A percentile compares a stretch with the other conserved stretches of the same genome.
phyloP scores from a whole-genome alignment of 2,329 filamentous ascomycete genomes.

The Colletotrichum sp. region DNA sequence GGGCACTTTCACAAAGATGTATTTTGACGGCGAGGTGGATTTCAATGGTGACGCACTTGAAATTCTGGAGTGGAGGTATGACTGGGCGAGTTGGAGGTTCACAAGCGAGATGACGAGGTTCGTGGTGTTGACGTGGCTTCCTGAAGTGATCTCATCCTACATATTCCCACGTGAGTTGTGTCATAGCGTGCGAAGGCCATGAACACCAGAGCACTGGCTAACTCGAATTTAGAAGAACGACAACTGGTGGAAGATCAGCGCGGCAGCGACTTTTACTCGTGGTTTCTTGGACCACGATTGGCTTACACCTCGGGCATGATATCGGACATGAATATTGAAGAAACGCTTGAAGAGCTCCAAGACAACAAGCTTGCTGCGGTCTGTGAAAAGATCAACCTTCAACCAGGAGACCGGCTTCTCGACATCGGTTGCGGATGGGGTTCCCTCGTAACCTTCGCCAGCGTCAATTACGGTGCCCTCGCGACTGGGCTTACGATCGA shows the following conservation, averaged over 20 bases:
- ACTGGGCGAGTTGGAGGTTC: slow-evolving; percentile 89
- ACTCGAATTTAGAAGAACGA: neutral
- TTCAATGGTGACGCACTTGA: slow-evolving; percentile 87
- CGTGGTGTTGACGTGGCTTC: slow-evolving; percentile 80
- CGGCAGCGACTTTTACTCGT: slow-evolving; percentile 90
- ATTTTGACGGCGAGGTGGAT: slow-evolving; percentile 85
- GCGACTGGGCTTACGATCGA: slow-evolving; percentile 85
- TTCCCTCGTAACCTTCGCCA: slow-evolving; percentile 84
- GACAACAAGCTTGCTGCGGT: slow-evolving; percentile 90
- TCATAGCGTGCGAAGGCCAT: rapidly evolving
- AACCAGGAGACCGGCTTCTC: slow-evolving; percentile 76
- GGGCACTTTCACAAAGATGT: slow-evolving; percentile 90
- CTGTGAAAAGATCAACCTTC: slow-evolving; percentile 83
- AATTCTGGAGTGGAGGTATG: slow-evolving; percentile 82
- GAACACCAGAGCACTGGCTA: neutral
- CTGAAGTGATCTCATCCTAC: slow-evolving; percentile 77
- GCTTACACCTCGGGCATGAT: slow-evolving; percentile 91
- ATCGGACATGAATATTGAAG: slow-evolving; percentile 78
- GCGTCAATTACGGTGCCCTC: slow-evolving; percentile 78
- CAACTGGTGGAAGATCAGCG: slow-evolving; percentile 39
- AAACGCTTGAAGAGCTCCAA: slow-evolving; percentile 84
- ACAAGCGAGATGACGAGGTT: slow-evolving; percentile 78
- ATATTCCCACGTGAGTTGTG: slow-evolving; percentile 69
- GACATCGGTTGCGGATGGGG: slow-evolving; percentile 94
- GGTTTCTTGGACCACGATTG: slow-evolving; percentile 92